A percentile compares a stretch with the other conserved stretches of the same genome.
phyloP scores from a whole-genome alignment of 2,329 filamentous ascomycete species.

The Fusarium palustre region DNA sequence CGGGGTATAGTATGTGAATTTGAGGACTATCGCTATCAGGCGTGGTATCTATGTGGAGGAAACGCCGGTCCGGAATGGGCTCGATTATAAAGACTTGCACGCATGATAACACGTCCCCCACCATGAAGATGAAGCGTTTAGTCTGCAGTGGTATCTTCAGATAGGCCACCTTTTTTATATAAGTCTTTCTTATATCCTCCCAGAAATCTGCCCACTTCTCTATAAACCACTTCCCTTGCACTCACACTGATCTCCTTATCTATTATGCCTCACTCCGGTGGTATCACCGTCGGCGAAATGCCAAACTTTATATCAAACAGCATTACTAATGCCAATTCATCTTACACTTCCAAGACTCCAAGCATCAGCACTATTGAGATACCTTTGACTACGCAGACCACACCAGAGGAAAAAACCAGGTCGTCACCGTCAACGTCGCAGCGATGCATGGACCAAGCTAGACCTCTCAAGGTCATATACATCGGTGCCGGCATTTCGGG shows the following conservation, averaged over 20 bases:
- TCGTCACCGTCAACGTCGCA: not conserved
- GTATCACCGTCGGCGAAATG: not conserved
- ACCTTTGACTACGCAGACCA: accelerated
- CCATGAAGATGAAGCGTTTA: not conserved
- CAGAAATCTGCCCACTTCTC: too few species aligned
- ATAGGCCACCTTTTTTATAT: not conserved
- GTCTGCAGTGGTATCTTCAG: not conserved
- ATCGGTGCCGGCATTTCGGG: conserved; percentile 7
- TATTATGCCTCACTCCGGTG: conserved; percentile 9
- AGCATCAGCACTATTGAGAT: not conserved
- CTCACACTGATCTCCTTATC: accelerated
- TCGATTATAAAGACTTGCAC: not conserved
- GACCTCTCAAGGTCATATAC: conserved; percentile 18
- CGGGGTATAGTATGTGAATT: conserved; percentile 5
- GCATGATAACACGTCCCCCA: not conserved
- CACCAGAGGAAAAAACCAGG: not conserved
- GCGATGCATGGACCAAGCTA: conserved; percentile 7
- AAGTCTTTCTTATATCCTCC: not conserved
- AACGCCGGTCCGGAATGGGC: not conserved
- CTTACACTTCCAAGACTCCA: not conserved
- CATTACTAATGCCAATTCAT: accelerated
- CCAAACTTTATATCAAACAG: conserved; percentile 7
- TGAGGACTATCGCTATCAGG: not conserved
- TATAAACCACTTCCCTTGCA: not conserved
- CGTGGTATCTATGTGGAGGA: not conserved